Evolutionary conservation across 345 rosid genomes (phyloP), one percentile per base, ranked within the genome.

Genomic region (Populus tremula): DNA sequence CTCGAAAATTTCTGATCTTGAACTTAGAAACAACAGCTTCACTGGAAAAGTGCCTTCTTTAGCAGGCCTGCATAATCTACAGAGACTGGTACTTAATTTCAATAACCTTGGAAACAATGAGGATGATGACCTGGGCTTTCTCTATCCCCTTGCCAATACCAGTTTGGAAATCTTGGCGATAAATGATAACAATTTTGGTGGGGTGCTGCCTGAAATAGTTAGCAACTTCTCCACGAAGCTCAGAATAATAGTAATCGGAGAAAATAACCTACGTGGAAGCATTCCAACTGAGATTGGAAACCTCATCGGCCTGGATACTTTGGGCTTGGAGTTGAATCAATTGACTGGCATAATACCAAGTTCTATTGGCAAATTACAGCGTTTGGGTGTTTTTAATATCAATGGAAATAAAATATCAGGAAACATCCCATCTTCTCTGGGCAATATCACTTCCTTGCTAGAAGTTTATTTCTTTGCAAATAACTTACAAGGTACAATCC

Each of bases 201-300:
- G 82, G 50, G 20, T 13, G 21, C 18, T 79, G 27, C 78, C 82
- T 13, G 63, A 61, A 47, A 12, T 12, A 16, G 16, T 79, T 4
- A 5, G 74, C 62, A 79, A 79, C 73, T 74, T 79, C 35, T 67
- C 82, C 13, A 61, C 16, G 0, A 47, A 9, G 25, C 33, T 71
- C 3, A 8, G 1, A 0, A 0, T 0, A 2, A 2, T 81, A 0
- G 0, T 0, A 0, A 0, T 70, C 0, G 67, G 56, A 1, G 0
- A 0, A 2, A 78, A 84, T 66, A 10, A 53, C 3, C 62, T 81
- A 25, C 33, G 36, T 0, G 75, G 81, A 25, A 1, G 5, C 35
- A 74, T 75, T 3, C 75, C 81, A 3, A n/a, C 17, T 0, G 74
- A 43, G 16, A 63, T 84, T 2, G 71, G 69, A 2, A 81, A 84